Evolutionary conservation across 2,329 filamentous ascomycete genomes (phyloP), one percentile per base, ranked within the genome.

Genomic region (Hymenoscyphus salicellus): DNA sequence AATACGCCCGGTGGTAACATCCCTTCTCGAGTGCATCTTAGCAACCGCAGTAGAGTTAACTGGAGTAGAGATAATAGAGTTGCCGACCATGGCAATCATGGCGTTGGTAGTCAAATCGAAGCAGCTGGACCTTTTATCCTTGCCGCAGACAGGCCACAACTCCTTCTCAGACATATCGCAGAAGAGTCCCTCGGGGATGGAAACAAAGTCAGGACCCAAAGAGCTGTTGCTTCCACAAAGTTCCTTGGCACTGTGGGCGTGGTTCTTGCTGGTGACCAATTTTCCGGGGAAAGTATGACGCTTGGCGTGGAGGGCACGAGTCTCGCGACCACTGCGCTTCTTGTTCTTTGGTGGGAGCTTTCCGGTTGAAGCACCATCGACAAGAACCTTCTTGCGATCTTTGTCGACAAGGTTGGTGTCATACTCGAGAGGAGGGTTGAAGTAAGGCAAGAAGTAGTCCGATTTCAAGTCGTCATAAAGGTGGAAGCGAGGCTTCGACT

Each of bases 161-260:
- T 70, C 63, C 58, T 73, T 72, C 7, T 65, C 63, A 2, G 67
- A 66, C 74, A 77, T 78, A 60, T 77, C 73, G 65, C 75, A 77
- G 64, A 75, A 77, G 6, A 74, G 17, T 2, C 66, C 66, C 62
- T 77, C 75, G 4, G 62, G 60, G 14, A 69, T 60, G 7, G 74
- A 76, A 28, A 75, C 74, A 30, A 76, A 73, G 61, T 77, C 74
- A 11, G 74, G 75, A 8, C 75, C 76, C 4, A 69, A 65, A 36
- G 74, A 75, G 5, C 64, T 73, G 6, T 64, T 41, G 30, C 66
- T 70, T 64, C 74, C 63, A 66, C 76, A 78, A 8, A 77, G 69
- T 59, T 72, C 67, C 14, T 61, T 71, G 16, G 75, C 76, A 58
- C 68, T 75, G 61, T 77, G 75, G 6, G 33, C 23, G 32, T n/a